These are phyloP conservation scores for Cynanchum wilfordii DNA, from an alignment of 257 asterid genomes.

Conservation along the genomic window DNA sequence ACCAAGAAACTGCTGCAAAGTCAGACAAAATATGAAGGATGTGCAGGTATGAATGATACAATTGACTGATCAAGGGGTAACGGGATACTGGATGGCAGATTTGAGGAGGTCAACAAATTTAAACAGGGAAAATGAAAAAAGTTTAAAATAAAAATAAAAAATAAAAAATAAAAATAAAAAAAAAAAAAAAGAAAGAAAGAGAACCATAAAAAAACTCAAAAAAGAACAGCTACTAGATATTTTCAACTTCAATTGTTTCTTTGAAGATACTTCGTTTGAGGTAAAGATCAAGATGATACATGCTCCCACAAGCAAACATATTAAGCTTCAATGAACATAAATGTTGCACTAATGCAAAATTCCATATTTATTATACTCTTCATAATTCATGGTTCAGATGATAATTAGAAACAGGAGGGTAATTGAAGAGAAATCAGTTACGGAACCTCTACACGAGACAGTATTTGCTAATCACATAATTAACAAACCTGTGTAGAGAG, in stretches of 20 bases:
- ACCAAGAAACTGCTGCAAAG: neutral
- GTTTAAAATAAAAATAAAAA: too few species aligned
- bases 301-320: neutral
- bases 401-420: neutral
- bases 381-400: neutral
- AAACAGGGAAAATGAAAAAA: neutral
- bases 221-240: neutral
- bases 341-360: neutral
- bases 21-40: neutral
- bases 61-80: neutral
- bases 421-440: neutral
- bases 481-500: slow-evolving; percentile 78
- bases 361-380: neutral
- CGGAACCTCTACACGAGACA: neutral
- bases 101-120: neutral
- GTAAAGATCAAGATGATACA: neutral
- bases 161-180: too few species aligned
- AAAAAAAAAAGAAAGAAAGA: too few species aligned
- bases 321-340: neutral
- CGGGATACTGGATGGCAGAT: neutral
- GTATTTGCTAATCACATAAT: neutral
- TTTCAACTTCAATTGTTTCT: neutral
- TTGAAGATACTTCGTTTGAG: neutral
- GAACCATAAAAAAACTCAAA: neutral
- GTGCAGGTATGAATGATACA: neutral